A percentile compares a stretch with the other conserved stretches of the same genome.
Conservation (phyloP, 2,329 filamentous ascomycete species). For the Alternaria hordeiaustralica region DNA sequence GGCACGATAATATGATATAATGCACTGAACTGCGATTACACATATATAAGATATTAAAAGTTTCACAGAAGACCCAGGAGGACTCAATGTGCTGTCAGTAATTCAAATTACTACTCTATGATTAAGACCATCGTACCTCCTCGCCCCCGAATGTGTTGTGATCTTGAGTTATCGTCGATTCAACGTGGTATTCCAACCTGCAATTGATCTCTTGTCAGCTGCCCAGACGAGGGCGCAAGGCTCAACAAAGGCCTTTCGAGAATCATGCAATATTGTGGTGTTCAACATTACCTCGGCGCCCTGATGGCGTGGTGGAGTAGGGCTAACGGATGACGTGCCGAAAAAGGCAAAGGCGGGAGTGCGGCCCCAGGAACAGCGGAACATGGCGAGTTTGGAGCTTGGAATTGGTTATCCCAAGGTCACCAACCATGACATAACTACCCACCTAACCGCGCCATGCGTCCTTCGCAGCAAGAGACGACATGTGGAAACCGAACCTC, state of each 20-base stretch:
- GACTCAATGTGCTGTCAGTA: not conserved
- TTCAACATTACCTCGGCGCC: not conserved
- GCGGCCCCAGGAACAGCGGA: constrained; percentile 28
- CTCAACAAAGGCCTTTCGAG: not conserved
- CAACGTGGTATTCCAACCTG: not conserved
- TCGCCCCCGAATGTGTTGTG: not conserved
- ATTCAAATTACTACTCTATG: not conserved
- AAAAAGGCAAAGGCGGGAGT: constrained; percentile 10
- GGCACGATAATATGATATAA: not conserved
- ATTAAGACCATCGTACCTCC: not conserved
- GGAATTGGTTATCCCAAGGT: constrained; percentile 23
- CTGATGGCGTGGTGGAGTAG: not conserved
- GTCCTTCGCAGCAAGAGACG: constrained; percentile 40
- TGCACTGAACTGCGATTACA: not conserved
- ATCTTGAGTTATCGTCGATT: not conserved
- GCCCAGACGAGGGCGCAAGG: not conserved
- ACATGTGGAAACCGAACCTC: constrained; percentile 48
- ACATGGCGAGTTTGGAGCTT: constrained; percentile 21
- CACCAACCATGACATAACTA: constrained; percentile 40
- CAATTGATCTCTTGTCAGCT: not conserved
- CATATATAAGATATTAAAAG: not conserved
- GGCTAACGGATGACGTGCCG: constrained; percentile 25
- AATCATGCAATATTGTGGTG: not conserved
- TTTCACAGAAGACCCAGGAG: not conserved
- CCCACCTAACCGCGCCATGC: constrained; percentile 39